A percentile compares a stretch with the other conserved stretches of the same genome.
Evolutionary conservation across 306 rosid species (phyloP).

Genomic region (Fragaria vesca): DNA sequence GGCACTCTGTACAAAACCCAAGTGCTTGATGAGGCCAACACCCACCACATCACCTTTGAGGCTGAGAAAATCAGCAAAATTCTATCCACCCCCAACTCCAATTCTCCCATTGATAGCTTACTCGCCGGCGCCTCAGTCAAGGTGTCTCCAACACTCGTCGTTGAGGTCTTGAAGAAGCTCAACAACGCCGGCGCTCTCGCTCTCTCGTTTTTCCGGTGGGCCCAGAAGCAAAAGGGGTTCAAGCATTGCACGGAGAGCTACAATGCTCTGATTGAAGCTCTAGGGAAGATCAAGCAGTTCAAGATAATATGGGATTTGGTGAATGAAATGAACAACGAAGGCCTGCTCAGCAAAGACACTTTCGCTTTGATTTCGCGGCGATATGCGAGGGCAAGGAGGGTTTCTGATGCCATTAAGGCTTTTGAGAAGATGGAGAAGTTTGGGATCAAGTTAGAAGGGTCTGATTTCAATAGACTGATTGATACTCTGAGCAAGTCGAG

Average conservation of each 20-base stretch:
- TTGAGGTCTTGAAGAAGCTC: constrained; percentile 64
- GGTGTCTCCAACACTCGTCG: constrained; percentile 45
- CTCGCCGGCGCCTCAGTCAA: constrained; percentile 36
- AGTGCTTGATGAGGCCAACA: constrained; percentile 2
- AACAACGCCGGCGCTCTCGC: constrained; percentile 77
- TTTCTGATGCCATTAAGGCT: constrained; percentile 53
- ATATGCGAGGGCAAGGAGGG: constrained; percentile 62
- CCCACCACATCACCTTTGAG: constrained; percentile 17
- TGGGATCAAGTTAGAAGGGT: constrained; percentile 51
- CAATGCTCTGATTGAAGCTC: constrained; percentile 65
- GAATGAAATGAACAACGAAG: constrained; percentile 58
- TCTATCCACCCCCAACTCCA: constrained; percentile 30
- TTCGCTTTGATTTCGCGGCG: constrained; percentile 61
- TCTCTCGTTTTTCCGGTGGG: constrained; percentile 80
- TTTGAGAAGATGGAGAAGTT: constrained; percentile 69
- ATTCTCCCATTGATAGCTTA: constrained; percentile 32
- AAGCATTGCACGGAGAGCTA: constrained; percentile 49
- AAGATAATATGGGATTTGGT: constrained; percentile 72
- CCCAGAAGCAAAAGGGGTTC: constrained; percentile 65
- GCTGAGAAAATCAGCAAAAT: constrained; percentile 52
- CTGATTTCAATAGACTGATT: constrained; percentile 65
- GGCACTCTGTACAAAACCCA: constrained; percentile 12
- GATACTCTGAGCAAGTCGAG: constrained; percentile 68
- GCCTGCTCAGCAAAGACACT: constrained; percentile 53
- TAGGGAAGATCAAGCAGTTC: constrained; percentile 83